Conservation (phyloP, 163 green algal genomes). For the Trebouxiophyceae sp. region DNA sequence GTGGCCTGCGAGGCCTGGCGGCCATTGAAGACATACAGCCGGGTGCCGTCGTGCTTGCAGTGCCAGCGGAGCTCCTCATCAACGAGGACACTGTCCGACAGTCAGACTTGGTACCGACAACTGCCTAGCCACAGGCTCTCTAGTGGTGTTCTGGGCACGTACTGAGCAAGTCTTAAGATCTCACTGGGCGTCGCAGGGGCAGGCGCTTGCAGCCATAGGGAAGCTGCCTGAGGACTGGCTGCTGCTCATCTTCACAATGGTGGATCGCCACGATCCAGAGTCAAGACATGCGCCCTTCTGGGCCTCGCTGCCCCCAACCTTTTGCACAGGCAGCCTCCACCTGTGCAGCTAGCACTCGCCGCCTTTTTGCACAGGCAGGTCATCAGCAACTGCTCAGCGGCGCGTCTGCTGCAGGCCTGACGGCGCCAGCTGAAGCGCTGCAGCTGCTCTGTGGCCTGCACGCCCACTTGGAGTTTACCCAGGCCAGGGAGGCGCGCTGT, state of each 20-base stretch:
- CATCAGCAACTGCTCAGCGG: too few species aligned
- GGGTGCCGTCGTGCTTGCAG: too few species aligned
- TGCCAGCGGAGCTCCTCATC: background rate
- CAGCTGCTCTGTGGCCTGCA: slow-evolving; percentile 1
- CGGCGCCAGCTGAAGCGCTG: background rate
- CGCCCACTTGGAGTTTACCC: background rate
- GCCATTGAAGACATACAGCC: too few species aligned
- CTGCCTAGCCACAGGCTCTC: too few species aligned
- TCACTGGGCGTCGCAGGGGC: slow-evolving; percentile 2
- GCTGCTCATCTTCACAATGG: slow-evolving; percentile 41
- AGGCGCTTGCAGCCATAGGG: slow-evolving; percentile 16
- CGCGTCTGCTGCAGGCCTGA: background rate
- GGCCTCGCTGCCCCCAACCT: slow-evolving; percentile 14
- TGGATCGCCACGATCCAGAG: slow-evolving; percentile 35
- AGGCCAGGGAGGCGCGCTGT: background rate
- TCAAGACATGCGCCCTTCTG: slow-evolving; percentile 26
- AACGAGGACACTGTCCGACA: background rate
- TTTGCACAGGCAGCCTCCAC: too few species aligned
- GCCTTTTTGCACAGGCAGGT: too few species aligned
- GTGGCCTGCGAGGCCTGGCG: too few species aligned
- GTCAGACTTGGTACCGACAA: background rate
- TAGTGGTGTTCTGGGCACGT: background rate
- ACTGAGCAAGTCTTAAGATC: background rate
- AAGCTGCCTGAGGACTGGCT: slow-evolving; percentile 27
- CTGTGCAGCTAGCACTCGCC: too few species aligned